These are phyloP conservation scores for Cryphonectria japonica DNA, from an alignment of 2,329 filamentous ascomycete species.

Conservation along the genomic window DNA sequence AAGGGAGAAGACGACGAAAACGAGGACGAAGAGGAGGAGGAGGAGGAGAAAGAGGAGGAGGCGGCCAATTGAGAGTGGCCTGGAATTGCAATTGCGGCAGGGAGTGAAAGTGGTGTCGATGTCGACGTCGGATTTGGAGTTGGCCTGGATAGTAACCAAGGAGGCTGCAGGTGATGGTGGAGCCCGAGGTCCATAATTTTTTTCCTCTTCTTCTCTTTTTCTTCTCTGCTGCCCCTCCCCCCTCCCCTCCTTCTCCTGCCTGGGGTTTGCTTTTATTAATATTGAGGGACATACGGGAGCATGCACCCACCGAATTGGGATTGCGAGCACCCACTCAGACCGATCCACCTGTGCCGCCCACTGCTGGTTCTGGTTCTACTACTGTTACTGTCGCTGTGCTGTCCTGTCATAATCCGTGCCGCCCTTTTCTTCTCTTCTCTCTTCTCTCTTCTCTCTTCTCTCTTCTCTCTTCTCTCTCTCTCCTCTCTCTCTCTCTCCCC, in stretches of 20 bases:
- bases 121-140: slow-evolving; percentile 5
- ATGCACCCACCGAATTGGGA: slow-evolving; percentile 23
- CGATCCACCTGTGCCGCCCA: slow-evolving; percentile 13
- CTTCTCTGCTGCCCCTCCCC: slow-evolving; percentile 15
- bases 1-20: background rate
- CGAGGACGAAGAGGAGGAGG: background rate
- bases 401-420: background rate
- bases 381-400: background rate
- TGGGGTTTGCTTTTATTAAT: slow-evolving; percentile 25
- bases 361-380: background rate
- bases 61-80: slow-evolving; percentile 5
- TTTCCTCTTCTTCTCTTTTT: background rate
- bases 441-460: no score
- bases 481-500: no score
- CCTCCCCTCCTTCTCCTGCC: background rate
- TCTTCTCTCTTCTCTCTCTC: no score
- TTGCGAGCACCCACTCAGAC: slow-evolving; percentile 14
- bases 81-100: slow-evolving; percentile 9
- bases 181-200: slow-evolving; percentile 9
- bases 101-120: slow-evolving; percentile 4
- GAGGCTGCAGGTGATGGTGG: slow-evolving; percentile 4
- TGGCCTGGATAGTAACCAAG: background rate
- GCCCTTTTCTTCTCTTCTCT: no score
- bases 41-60: background rate
- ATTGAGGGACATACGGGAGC: slow-evolving; percentile 20